Evolutionary conservation across 805 yeast species (phyloP), one percentile per base, ranked within the genome.

Genomic region (Wickerhamiella spandovensis): DNA sequence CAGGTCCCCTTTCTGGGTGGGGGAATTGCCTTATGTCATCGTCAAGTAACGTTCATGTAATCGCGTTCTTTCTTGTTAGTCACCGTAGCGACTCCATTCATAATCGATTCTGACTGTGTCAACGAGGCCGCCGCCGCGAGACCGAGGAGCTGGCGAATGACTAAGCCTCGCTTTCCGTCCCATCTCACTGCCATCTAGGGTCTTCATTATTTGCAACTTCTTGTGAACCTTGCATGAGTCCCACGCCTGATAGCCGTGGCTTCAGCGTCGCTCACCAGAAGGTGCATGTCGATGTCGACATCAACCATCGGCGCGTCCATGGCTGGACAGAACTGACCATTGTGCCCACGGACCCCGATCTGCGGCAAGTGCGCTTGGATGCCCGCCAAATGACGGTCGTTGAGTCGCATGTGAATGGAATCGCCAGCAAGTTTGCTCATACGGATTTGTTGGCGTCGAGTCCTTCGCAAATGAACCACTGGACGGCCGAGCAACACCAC

Each of bases 321-420:
- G 98, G 97, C 15, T 73, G 76, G 56, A 87, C 97, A 0, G 97
- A 89, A 61, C 67, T 92, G 30, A 82, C 92, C 1, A 71, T 89
- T 2, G 72, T 84, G 17, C 97, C 98, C 0, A 68, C 77, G 15
- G 77, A 79, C 48, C 68, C 79, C 20, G 59, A 70, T 1, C 67
- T 90, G 44, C 77, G 75, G 51, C 68, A 69, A 10, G 69, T 92
- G 23, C 76, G 77, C 48, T 69, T 92, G 48, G 97, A 92, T 63
- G 85, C 95, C 52, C 76, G 95, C 48, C 86, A 85, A 43, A 57
- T 65, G 22, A 45, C 46, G 37, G 76, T 92, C 37, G 72, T 74
- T 22, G 75, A 77, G 23, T 82, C 87, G 5, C 70, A 70, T 35
- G 75, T 92, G 43, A 88, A 83, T 58, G 75, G 78, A 50, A 71